Conservation (phyloP, 2,329 filamentous ascomycete genomes). For the Cercospora janseana region DNA sequence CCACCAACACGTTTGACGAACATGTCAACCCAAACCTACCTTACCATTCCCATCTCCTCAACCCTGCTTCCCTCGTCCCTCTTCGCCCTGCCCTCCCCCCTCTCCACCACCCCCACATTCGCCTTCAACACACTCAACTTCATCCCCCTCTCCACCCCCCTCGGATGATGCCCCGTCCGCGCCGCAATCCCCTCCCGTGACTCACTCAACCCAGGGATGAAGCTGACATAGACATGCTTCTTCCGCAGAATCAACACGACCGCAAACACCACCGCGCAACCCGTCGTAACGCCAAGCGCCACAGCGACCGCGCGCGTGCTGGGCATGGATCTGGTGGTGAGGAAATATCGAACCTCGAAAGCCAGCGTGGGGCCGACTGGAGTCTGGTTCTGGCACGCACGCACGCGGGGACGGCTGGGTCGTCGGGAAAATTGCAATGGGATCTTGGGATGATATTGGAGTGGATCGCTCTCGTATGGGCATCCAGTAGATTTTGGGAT, state of each 20-base stretch:
- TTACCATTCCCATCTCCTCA: neutral
- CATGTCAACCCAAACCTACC: too few species aligned
- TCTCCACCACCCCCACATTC: neutral
- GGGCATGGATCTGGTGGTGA: too few species aligned
- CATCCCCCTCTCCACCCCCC: neutral
- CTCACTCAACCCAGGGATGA: neutral
- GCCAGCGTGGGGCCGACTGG: too few species aligned
- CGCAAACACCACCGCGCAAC: neutral
- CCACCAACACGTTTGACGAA: too few species aligned
- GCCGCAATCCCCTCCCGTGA: neutral
- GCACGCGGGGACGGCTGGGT: too few species aligned
- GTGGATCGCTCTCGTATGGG: too few species aligned
- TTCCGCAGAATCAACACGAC: neutral
- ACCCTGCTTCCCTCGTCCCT: neutral
- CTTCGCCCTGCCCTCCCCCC: neutral
- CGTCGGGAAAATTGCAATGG: too few species aligned
- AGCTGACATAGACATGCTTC: conserved; percentile 1
- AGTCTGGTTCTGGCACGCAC: too few species aligned
- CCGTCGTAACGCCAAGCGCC: neutral
- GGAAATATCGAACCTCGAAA: too few species aligned
- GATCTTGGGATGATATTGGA: too few species aligned
- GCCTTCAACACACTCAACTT: neutral
- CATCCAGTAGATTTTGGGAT: too few species aligned
- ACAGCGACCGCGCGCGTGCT: neutral
- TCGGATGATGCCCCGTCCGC: neutral